phyloP scores from a whole-genome alignment of 2,329 filamentous ascomycete genomes.

The Periconia macrospinosa region DNA sequence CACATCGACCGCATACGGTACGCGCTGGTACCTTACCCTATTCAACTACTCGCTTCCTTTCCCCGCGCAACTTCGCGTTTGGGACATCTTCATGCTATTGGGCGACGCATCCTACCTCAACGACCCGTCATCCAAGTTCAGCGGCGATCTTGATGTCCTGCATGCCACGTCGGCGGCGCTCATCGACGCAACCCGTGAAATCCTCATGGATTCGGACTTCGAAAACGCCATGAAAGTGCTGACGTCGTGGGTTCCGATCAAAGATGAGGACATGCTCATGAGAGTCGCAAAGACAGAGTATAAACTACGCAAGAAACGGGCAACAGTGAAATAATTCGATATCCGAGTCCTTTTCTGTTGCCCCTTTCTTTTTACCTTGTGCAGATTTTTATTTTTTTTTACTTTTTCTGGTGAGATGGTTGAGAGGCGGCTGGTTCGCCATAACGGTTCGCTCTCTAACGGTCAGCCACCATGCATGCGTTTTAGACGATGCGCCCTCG shows the following conservation, averaged over 20 bases:
- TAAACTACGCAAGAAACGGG: constrained; percentile 65
- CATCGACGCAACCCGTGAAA: constrained; percentile 85
- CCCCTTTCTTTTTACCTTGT: not conserved
- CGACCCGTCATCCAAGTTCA: constrained; percentile 38
- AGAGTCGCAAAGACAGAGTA: constrained; percentile 85
- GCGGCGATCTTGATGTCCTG: constrained; percentile 77
- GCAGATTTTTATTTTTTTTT: not conserved
- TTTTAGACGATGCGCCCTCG: too few relatives aligned
- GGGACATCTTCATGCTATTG: constrained; percentile 96
- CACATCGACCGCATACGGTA: constrained; percentile 89
- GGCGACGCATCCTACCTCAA: constrained; percentile 66
- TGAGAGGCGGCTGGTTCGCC: not conserved
- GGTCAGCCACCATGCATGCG: too few relatives aligned
- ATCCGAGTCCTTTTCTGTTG: not conserved
- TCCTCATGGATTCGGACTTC: constrained; percentile 89
- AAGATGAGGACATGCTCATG: constrained; percentile 93
- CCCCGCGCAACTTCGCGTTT: constrained; percentile 88
- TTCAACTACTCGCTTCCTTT: constrained; percentile 98
- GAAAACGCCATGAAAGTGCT: constrained; percentile 98
- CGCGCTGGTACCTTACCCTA: constrained; percentile 93
- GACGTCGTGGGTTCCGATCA: constrained; percentile 90
- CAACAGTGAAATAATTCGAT: constrained; percentile 9
- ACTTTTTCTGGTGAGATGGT: not conserved
- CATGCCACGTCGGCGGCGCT: constrained; percentile 89
- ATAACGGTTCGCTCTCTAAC: not conserved